phyloP scores from a whole-genome alignment of 176 grass and related monocot species.

The Guadua angustifolia region DNA sequence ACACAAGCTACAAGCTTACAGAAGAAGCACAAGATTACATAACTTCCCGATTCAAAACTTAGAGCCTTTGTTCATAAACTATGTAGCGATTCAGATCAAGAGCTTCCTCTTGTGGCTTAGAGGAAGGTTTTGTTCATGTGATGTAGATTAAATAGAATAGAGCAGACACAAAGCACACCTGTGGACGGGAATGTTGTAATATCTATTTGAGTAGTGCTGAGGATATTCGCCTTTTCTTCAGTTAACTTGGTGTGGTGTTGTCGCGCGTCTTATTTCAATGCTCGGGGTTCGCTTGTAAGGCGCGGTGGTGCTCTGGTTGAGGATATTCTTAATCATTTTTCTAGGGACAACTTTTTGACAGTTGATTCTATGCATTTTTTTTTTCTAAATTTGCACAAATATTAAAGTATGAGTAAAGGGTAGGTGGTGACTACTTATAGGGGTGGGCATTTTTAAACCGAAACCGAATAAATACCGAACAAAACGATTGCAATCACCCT shows the following conservation, averaged over 20 bases:
- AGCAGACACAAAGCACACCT: slow-evolving; percentile 34
- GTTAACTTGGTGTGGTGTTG: neutral
- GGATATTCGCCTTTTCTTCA: slow-evolving; percentile 38
- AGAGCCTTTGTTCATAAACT: slow-evolving; percentile 58
- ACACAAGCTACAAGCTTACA: slow-evolving; percentile 57
- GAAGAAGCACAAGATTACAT: slow-evolving; percentile 52
- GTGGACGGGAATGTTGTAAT: slow-evolving; percentile 41
- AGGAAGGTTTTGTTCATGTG: slow-evolving; percentile 47
- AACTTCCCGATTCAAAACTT: slow-evolving; percentile 51
- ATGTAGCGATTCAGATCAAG: slow-evolving; percentile 52
- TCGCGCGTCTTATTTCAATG: neutral
- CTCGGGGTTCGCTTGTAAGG: neutral
- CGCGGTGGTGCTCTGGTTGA: neutral
- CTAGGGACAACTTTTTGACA: neutral
- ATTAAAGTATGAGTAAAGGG: too few species aligned
- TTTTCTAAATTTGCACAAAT: too few species aligned
- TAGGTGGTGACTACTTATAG: too few species aligned
- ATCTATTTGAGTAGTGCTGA: slow-evolving; percentile 49
- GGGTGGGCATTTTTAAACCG: too few species aligned
- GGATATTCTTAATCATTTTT: neutral
- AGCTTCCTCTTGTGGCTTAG: slow-evolving; percentile 51
- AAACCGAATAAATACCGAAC: too few species aligned
- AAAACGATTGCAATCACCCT: too few species aligned
- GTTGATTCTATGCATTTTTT: too few species aligned
- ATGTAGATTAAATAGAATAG: slow-evolving; percentile 67